Evolutionary conservation across 768 basidiomycete species (phyloP), one percentile per base, ranked within the genome.

Genomic region (Paxillus involutus): DNA sequence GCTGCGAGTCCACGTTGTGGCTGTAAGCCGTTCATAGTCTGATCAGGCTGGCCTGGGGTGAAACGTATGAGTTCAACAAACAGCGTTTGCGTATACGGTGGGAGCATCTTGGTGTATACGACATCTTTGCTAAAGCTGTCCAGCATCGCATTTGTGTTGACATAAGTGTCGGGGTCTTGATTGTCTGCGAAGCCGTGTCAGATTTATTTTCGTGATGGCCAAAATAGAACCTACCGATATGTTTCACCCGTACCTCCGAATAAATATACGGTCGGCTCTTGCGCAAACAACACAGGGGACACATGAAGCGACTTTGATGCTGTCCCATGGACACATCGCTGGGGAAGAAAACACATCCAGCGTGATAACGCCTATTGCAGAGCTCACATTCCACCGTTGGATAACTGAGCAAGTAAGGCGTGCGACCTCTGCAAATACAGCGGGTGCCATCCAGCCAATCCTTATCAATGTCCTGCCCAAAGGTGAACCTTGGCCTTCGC

Each of bases 351-450:
- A 92, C 89, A 56, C 91, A 93, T 10, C 80, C 81, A 14, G 78
- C 79, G 60, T 93, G 91, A 59, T 91, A 92, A 14, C 76, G 70
- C 60, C 80, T 83, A 57, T 70, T 75, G 71, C 91, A 93, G 0
- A 70, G 64, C 44, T 85, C 83, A 66, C 91, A 93, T 53, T 80
- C 78, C 12, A 91, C 82, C 21, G 78, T 77, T 4, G 84, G 83
- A 62, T 83, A 85, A 56, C 78, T 74, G 50, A 84, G 71, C 29
- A 86, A 69, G 67, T 84, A 86, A 8, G 71, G 63, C 3, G 82
- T 87, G 30, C 82, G 79, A 14, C 88, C 89, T 46, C 90, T 76
- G 67, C 90, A 92, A 54, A 92, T 87, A 70, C 90, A 92, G 26
- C 89, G 81, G 26, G 89, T 91, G 32, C 82, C 81, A 62, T 92